Evolutionary conservation across 441 rosid species (phyloP).

Genomic region (Melastoma candidum): DNA sequence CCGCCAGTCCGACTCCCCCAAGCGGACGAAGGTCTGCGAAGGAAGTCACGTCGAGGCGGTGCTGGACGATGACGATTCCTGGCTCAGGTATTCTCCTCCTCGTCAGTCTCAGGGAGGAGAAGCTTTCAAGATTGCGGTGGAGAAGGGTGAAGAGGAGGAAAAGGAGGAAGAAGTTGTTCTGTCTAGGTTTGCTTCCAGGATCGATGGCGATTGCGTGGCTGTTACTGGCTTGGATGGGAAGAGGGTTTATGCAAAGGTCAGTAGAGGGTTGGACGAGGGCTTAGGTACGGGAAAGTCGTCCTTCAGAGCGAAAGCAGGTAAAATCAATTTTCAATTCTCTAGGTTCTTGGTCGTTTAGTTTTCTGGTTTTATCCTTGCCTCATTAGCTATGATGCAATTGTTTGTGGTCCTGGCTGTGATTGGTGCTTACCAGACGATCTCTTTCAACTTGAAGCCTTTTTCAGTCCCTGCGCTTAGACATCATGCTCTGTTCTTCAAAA

Average conservation of each 20-base stretch:
- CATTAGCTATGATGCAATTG: no score
- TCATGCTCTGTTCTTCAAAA: no score
- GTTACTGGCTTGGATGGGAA: conserved; percentile 87
- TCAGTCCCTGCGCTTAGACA: no score
- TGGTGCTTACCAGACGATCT: no score
- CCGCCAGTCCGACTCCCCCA: conserved; percentile 17
- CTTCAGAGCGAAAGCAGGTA: conserved; percentile 26
- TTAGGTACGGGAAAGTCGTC: conserved; percentile 33
- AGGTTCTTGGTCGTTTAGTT: no score
- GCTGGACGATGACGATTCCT: conserved; percentile 44
- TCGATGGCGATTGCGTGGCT: conserved; percentile 77
- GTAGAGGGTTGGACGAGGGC: conserved; percentile 32
- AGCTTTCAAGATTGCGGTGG: background rate
- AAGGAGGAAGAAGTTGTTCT: conserved; percentile 20
- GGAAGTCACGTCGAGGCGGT: conserved; percentile 6
- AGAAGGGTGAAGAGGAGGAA: conserved; percentile 19
- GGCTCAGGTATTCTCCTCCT: conserved; percentile 48
- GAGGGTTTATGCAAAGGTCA: conserved; percentile 79
- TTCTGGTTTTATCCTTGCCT: no score
- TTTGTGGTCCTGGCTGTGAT: no score
- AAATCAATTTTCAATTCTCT: conserved; percentile 5
- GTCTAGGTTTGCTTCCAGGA: conserved; percentile 26
- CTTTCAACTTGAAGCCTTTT: no score
- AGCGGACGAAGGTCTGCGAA: background rate
- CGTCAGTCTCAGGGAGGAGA: conserved; percentile 16